Conservation (phyloP, 2,329 filamentous ascomycete species). For the Aureobasidium mangrovei region DNA sequence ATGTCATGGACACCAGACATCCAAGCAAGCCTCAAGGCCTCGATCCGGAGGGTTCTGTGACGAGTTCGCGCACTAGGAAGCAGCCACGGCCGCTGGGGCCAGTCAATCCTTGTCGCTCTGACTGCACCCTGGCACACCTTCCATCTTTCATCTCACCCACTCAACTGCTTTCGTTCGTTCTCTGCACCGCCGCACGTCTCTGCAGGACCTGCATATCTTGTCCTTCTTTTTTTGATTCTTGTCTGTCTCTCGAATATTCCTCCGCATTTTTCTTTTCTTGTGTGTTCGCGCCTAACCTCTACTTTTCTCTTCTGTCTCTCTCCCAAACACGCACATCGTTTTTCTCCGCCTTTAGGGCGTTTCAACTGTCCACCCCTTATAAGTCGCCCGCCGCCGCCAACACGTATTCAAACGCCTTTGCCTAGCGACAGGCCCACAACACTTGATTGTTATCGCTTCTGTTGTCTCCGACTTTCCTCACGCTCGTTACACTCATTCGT, state of each 20-base stretch:
- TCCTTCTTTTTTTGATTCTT: constrained; percentile 6
- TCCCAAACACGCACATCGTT: constrained; percentile 10
- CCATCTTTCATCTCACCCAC: neutral
- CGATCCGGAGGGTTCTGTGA: neutral
- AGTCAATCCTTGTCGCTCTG: neutral
- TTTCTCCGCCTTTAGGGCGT: constrained; percentile 9
- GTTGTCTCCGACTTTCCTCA: constrained; percentile 7
- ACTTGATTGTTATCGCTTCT: neutral
- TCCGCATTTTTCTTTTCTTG: neutral
- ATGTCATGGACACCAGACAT: no score
- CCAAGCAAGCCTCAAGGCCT: no score
- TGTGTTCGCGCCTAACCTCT: neutral
- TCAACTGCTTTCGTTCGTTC: neutral
- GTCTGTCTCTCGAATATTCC: neutral
- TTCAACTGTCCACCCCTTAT: constrained; percentile 10
- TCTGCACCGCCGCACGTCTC: constrained; percentile 1
- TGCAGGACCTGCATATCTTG: neutral
- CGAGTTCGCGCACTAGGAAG: neutral
- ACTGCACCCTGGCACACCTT: neutral
- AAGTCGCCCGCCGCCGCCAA: constrained; percentile 3
- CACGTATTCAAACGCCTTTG: constrained; percentile 5
- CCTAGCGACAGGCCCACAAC: constrained; percentile 1
- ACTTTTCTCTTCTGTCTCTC: constrained; percentile 2
- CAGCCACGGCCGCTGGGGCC: neutral
- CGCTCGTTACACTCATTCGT: constrained; percentile 2